Evolutionary conservation across 108 stramenopile species (phyloP).

Genomic region (Discostella pseudostelligera): DNA sequence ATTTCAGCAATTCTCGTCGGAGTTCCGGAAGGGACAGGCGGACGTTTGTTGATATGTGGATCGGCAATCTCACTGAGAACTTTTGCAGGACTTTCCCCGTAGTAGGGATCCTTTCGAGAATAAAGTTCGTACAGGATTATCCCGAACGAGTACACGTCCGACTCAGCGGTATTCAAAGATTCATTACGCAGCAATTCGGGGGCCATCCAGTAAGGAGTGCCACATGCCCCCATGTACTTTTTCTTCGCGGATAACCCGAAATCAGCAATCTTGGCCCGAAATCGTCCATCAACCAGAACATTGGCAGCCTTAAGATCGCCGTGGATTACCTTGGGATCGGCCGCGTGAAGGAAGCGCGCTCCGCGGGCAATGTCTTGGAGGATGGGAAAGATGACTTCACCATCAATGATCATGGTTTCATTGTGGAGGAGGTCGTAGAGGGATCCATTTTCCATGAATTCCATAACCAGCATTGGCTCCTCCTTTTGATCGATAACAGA

Average conservation of each 20-base stretch:
- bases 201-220: slow-evolving; percentile 98
- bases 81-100: slow-evolving; percentile 34
- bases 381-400: slow-evolving; percentile 53
- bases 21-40: slow-evolving; percentile 29
- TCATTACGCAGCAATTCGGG: slow-evolving; percentile 73
- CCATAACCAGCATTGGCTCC: slow-evolving; percentile 70
- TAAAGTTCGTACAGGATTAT: slow-evolving; percentile 65
- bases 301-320: slow-evolving; percentile 63
- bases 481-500: slow-evolving; percentile 39
- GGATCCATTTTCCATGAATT: slow-evolving; percentile 65
- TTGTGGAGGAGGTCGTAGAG: slow-evolving; percentile 63
- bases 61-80: slow-evolving; percentile 45
- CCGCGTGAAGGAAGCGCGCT: slow-evolving; percentile 62
- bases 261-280: slow-evolving; percentile 66
- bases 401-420: slow-evolving; percentile 45
- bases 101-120: slow-evolving; percentile 55
- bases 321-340: slow-evolving; percentile 61
- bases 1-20: slow-evolving; percentile 34
- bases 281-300: slow-evolving; percentile 55
- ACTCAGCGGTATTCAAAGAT: slow-evolving; percentile 40
- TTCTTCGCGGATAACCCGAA: slow-evolving; percentile 57
- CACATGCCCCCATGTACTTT: slow-evolving; percentile 48
- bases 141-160: slow-evolving; percentile 69
- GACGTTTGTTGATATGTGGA: slow-evolving; percentile 46
- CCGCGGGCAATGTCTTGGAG: slow-evolving; percentile 63